Evolutionary conservation across 768 basidiomycete species (phyloP).

Genomic region (Grammothele lineata): DNA sequence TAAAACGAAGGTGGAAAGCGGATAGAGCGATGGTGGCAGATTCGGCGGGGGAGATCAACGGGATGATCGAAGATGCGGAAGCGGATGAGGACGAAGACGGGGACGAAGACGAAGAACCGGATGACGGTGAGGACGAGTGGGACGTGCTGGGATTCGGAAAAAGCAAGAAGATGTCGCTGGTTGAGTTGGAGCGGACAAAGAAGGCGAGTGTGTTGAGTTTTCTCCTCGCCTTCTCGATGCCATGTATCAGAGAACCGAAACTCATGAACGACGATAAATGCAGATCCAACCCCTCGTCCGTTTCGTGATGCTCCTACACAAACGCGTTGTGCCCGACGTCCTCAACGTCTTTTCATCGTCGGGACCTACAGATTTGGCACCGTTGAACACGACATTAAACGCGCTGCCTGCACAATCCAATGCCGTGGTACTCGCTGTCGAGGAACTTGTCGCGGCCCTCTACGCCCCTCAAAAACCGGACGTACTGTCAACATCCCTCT

Average conservation of each 20-base stretch:
- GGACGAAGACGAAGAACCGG: conserved; percentile 25
- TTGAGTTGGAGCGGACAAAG: conserved; percentile 54
- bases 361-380: conserved; percentile 18
- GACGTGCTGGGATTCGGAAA: conserved; percentile 56
- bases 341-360: conserved; percentile 25
- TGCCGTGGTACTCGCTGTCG: conserved; percentile 47
- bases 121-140: conserved; percentile 33
- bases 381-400: conserved; percentile 38
- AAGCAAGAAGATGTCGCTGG: conserved; percentile 37
- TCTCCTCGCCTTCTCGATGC: background rate
- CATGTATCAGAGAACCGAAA: too few relatives aligned
- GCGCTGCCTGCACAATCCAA: conserved; percentile 46
- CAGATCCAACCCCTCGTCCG: conserved; percentile 62
- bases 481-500: conserved; percentile 37
- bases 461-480: conserved; percentile 57
- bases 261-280: too few relatives aligned
- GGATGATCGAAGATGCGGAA: conserved; percentile 43
- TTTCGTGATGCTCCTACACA: conserved; percentile 57
- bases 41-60: conserved; percentile 51
- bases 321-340: conserved; percentile 51
- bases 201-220: conserved; percentile 39
- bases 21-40: conserved; percentile 60
- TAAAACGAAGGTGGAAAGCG: conserved; percentile 44
- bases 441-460: conserved; percentile 64
- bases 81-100: conserved; percentile 19